A percentile compares a stretch with the other conserved stretches of the same genome.
Conservation (phyloP, 441 rosid genomes). For the Capsella rubella region DNA sequence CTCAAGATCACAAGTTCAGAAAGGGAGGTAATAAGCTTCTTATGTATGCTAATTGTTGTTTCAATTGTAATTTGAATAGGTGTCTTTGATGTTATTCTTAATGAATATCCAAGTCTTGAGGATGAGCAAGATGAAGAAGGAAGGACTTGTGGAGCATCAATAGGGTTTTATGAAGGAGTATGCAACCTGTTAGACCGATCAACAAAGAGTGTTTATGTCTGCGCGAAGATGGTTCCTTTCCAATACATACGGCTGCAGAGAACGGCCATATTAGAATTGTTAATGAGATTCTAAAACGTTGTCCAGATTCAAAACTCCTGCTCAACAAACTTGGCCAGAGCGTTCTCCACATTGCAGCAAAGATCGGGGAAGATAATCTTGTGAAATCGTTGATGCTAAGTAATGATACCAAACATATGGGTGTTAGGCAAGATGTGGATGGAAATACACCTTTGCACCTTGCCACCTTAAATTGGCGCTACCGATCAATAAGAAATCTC, state of each 20-base stretch:
- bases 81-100: too few relatives aligned
- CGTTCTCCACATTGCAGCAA: constrained; percentile 28
- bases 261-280: neutral
- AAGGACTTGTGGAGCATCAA: too few relatives aligned
- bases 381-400: too few relatives aligned
- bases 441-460: constrained; percentile 35
- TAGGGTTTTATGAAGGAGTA: too few relatives aligned
- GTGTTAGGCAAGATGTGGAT: constrained; percentile 24
- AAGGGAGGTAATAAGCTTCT: too few relatives aligned
- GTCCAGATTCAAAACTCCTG: neutral
- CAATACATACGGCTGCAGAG: constrained; percentile 29
- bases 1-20: too few relatives aligned
- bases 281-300: neutral
- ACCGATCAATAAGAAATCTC: too few relatives aligned
- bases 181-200: too few relatives aligned
- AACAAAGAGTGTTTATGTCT: too few relatives aligned
- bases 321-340: constrained; percentile 31
- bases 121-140: neutral
- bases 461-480: constrained; percentile 14
- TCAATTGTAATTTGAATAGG: too few relatives aligned
- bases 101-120: neutral
- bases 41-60: too few relatives aligned
- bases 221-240: constrained; percentile 27
- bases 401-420: too few relatives aligned
- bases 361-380: neutral